Conservation (phyloP, 169 alveolate genomes). For the Babesia sp. region DNA sequence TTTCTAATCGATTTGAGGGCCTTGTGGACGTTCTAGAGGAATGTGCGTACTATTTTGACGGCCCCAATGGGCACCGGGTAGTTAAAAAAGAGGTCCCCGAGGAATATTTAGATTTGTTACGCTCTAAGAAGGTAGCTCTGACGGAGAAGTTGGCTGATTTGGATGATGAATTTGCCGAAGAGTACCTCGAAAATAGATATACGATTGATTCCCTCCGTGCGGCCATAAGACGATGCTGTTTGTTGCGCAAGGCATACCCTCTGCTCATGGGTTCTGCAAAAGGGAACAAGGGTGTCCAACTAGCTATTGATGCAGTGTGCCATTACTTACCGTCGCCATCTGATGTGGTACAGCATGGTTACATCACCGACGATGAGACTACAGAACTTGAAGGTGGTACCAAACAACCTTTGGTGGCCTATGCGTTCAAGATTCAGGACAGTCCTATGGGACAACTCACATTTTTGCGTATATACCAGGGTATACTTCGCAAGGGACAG, state of each 20-base stretch:
- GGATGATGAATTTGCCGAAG: slow-evolving; percentile 92
- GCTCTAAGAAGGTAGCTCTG: not conserved
- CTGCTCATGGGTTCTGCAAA: slow-evolving; percentile 94
- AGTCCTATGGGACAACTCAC: slow-evolving; percentile 88
- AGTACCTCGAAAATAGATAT: slow-evolving; percentile 75
- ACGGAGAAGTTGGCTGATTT: slow-evolving; percentile 83
- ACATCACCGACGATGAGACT: slow-evolving; percentile 47
- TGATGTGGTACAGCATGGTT: slow-evolving; percentile 65
- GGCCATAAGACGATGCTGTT: slow-evolving; percentile 77
- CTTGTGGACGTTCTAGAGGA: slow-evolving; percentile 83
- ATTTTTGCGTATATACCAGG: slow-evolving; percentile 90
- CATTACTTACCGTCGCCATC: slow-evolving; percentile 91
- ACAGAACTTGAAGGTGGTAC: slow-evolving; percentile 9
- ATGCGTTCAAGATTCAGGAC: slow-evolving; percentile 92
- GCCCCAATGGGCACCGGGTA: slow-evolving; percentile 82
- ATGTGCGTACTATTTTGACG: slow-evolving; percentile 86
- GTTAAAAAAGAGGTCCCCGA: slow-evolving; percentile 81
- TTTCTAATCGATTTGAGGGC: slow-evolving; percentile 87
- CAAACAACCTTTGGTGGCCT: slow-evolving; percentile 86
- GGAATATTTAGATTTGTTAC: slow-evolving; percentile 36
- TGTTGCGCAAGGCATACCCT: slow-evolving; percentile 82
- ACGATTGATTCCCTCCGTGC: slow-evolving; percentile 53
- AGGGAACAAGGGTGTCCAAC: slow-evolving; percentile 92
- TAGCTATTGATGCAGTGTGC: slow-evolving; percentile 90
- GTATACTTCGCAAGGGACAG: slow-evolving; percentile 71